Evolutionary conservation across 2,329 filamentous ascomycete genomes (phyloP).

Genomic region (Nemania sp.): DNA sequence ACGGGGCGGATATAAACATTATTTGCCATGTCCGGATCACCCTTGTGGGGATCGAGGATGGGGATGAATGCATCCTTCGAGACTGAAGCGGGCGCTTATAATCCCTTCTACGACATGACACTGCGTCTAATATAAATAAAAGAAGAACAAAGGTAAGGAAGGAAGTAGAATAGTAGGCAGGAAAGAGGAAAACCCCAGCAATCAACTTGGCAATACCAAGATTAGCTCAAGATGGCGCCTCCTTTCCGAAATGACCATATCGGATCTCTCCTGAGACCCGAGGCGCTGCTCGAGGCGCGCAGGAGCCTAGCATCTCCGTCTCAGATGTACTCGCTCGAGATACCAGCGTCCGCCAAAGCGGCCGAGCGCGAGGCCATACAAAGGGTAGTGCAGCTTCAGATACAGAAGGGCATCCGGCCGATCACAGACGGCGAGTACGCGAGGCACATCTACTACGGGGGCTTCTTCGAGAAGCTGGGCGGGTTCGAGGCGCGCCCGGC

Average conservation of each 20-base stretch:
- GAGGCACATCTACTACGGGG: slow-evolving; percentile 54
- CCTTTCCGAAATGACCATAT: slow-evolving; percentile 76
- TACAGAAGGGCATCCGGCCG: slow-evolving; percentile 63
- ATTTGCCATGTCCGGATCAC: slow-evolving; percentile 5
- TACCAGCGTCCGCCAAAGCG: slow-evolving; percentile 46
- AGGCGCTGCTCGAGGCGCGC: slow-evolving; percentile 63
- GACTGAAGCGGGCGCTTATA: slow-evolving; percentile 1
- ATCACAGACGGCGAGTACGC: slow-evolving; percentile 73
- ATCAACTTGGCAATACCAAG: neutral
- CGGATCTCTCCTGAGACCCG: slow-evolving; percentile 70
- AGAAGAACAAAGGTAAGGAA: too few relatives aligned
- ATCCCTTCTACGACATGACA: neutral
- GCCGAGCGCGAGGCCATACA: slow-evolving; percentile 67
- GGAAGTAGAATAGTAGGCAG: too few relatives aligned
- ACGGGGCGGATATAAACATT: neutral
- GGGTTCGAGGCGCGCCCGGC: slow-evolving; percentile 58
- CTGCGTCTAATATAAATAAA: too few relatives aligned
- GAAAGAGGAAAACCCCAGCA: neutral
- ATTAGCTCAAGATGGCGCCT: slow-evolving; percentile 34
- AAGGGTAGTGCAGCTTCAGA: slow-evolving; percentile 67
- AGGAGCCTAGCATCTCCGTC: slow-evolving; percentile 52
- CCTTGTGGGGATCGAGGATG: slow-evolving; percentile 1
- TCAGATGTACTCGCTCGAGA: slow-evolving; percentile 39
- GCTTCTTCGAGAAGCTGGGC: slow-evolving; percentile 53
- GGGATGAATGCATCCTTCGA: neutral